A percentile compares a stretch with the other conserved stretches of the same genome.
phyloP scores from a whole-genome alignment of 1,284 basidiomycete genomes.

The Rhodotorula sp. region DNA sequence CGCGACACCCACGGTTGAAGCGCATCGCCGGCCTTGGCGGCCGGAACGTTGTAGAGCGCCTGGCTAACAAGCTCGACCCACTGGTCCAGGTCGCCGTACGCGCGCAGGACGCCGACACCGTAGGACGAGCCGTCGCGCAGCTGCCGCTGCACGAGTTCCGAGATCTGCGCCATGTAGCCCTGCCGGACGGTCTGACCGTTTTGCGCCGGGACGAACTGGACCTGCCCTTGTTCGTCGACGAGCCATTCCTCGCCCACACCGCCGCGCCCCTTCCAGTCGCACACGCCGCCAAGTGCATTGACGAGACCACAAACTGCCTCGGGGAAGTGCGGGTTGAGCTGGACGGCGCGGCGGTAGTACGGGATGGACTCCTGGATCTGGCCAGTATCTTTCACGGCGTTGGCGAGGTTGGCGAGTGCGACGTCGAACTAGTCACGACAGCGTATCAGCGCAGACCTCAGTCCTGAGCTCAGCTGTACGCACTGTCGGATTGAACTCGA shows the following conservation, averaged over 20 bases:
- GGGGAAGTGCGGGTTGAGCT: conserved; percentile 59
- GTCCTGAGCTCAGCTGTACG: conserved; percentile 46
- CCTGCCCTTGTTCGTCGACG: conserved; percentile 28
- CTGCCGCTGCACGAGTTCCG: conserved; percentile 58
- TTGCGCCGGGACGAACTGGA: not conserved
- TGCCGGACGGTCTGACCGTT: not conserved
- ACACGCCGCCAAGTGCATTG: conserved; percentile 60
- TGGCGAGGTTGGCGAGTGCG: conserved; percentile 65
- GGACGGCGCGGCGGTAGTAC: conserved; percentile 61
- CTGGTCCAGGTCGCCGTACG: conserved; percentile 51
- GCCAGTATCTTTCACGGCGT: conserved; percentile 61
- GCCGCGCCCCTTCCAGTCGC: conserved; percentile 61
- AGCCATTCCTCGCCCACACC: conserved; percentile 42
- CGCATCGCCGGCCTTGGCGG: conserved; percentile 41
- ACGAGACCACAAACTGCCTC: conserved; percentile 63
- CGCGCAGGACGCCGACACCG: conserved; percentile 53
- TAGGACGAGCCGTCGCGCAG: conserved; percentile 55
- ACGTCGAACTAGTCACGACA: conserved; percentile 52
- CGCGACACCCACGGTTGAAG: conserved; percentile 53
- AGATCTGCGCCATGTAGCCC: conserved; percentile 58
- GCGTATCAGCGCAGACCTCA: conserved; percentile 35
- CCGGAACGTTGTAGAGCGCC: conserved; percentile 29
- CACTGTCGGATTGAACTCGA: conserved; percentile 56
- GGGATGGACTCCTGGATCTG: conserved; percentile 58
- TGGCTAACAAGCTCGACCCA: conserved; percentile 56